Percentiles rank a stretch among this genome's conserved stretches.
Evolutionary conservation across 208 protist species (phyloP).

Genomic region (Acanthamoeba triangularis): DNA sequence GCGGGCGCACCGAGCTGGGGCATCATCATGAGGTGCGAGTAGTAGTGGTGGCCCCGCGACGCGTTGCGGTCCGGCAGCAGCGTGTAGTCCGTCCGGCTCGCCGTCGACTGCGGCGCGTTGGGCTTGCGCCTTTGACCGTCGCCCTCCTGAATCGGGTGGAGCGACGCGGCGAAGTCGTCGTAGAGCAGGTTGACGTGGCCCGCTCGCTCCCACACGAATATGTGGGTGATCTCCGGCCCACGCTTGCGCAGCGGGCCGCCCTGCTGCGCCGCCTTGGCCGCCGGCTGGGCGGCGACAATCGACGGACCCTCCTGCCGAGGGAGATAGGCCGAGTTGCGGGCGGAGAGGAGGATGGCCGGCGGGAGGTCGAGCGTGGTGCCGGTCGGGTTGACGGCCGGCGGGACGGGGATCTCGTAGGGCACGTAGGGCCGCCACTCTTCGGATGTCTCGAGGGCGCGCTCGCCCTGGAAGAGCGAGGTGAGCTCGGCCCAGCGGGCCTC

Average conservation of each 20-base stretch:
- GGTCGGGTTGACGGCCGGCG: neutral
- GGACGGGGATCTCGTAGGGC: neutral
- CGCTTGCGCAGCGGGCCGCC: neutral
- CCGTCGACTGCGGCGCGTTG: neutral
- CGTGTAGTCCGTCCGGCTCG: neutral
- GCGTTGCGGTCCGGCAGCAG: slow-evolving; percentile 14
- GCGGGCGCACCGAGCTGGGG: neutral
- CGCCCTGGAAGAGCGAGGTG: slow-evolving; percentile 26
- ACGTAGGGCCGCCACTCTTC: slow-evolving; percentile 37
- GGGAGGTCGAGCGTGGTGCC: neutral
- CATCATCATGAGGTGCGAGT: slow-evolving; percentile 67
- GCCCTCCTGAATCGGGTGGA: slow-evolving; percentile 27
- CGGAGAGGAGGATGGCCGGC: neutral
- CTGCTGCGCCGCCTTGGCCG: neutral
- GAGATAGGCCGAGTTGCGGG: neutral
- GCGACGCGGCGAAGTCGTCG: slow-evolving; percentile 33
- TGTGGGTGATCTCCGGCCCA: neutral
- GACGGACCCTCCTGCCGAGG: slow-evolving; percentile 12
- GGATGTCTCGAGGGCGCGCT: slow-evolving; percentile 33
- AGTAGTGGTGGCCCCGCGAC: neutral
- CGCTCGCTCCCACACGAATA: slow-evolving; percentile 13
- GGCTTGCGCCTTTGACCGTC: neutral
- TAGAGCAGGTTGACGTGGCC: slow-evolving; percentile 46
- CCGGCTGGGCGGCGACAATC: neutral
- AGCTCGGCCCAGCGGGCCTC: slow-evolving; percentile 54